These are phyloP conservation scores for Ophiosphaerella korrae DNA, from an alignment of 2,329 filamentous ascomycete species.

Conservation along the genomic window DNA sequence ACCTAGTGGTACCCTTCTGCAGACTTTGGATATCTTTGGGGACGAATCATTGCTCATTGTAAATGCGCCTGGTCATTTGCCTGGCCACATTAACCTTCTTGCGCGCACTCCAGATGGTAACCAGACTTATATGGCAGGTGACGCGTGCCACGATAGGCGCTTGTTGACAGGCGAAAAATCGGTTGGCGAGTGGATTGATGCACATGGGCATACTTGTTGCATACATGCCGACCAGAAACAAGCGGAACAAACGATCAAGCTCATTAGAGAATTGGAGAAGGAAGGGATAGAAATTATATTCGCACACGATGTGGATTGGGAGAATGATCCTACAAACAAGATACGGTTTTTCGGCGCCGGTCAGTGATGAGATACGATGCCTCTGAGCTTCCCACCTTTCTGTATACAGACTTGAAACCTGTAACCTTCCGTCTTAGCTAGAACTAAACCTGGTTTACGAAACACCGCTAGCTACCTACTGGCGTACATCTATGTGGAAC, in stretches of 20 bases:
- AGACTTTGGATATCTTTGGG: slow-evolving; percentile 55
- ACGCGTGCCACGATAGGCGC: slow-evolving; percentile 60
- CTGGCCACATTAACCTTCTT: slow-evolving; percentile 60
- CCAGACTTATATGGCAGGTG: slow-evolving; percentile 58
- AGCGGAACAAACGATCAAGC: slow-evolving; percentile 53
- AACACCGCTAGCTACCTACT: no score
- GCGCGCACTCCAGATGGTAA: slow-evolving; percentile 45
- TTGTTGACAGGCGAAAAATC: slow-evolving; percentile 58
- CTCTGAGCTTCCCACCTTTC: no score
- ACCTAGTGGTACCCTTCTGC: slow-evolving; percentile 50
- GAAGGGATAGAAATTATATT: slow-evolving; percentile 58
- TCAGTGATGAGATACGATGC: background rate
- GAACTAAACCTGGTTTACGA: no score
- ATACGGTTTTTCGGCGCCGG: slow-evolving; percentile 32
- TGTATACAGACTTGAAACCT: no score
- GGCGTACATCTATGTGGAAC: background rate
- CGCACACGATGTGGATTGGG: slow-evolving; percentile 59
- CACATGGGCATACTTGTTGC: slow-evolving; percentile 53
- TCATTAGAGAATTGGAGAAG: slow-evolving; percentile 48
- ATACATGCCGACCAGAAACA: slow-evolving; percentile 57
- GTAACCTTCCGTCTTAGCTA: no score
- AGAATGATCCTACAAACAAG: slow-evolving; percentile 42
- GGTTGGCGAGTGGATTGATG: slow-evolving; percentile 59
- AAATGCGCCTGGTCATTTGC: slow-evolving; percentile 59
- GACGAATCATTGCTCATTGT: slow-evolving; percentile 57